A percentile compares a stretch with the other conserved stretches of the same genome.
These are phyloP conservation scores for Eucalyptus shirleyi DNA, from an alignment of 345 rosid species.

Conservation along the genomic window DNA sequence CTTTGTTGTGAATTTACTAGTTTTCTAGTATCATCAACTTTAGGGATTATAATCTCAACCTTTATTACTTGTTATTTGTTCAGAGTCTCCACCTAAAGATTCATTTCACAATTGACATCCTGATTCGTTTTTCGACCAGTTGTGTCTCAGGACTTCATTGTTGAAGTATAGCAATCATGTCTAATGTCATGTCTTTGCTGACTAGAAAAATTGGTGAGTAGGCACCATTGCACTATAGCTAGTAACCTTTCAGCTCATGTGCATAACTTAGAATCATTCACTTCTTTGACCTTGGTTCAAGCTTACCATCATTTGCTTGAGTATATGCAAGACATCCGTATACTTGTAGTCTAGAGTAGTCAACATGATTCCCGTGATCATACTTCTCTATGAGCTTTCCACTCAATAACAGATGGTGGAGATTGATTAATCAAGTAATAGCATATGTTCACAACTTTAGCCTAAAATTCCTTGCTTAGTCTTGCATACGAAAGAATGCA, in stretches of 20 bases:
- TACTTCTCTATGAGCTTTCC: background rate
- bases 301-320: background rate
- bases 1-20: background rate
- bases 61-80: background rate
- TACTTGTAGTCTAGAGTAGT: background rate
- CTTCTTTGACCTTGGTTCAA: background rate
- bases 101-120: background rate
- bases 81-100: too few relatives aligned
- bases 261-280: too few relatives aligned
- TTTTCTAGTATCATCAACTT: background rate
- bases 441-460: background rate
- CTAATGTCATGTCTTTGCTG: background rate
- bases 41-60: background rate
- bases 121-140: background rate
- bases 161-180: too few relatives aligned
- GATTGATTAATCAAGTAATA: too few relatives aligned
- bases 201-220: background rate
- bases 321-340: background rate
- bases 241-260: background rate
- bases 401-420: background rate
- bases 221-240: background rate
- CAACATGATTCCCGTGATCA: fast-evolving
- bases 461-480: background rate
- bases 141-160: too few relatives aligned
- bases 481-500: too few relatives aligned